These are phyloP conservation scores for Sordariomycetes sp. DNA, from an alignment of 2,329 filamentous ascomycete species.

Conservation along the genomic window DNA sequence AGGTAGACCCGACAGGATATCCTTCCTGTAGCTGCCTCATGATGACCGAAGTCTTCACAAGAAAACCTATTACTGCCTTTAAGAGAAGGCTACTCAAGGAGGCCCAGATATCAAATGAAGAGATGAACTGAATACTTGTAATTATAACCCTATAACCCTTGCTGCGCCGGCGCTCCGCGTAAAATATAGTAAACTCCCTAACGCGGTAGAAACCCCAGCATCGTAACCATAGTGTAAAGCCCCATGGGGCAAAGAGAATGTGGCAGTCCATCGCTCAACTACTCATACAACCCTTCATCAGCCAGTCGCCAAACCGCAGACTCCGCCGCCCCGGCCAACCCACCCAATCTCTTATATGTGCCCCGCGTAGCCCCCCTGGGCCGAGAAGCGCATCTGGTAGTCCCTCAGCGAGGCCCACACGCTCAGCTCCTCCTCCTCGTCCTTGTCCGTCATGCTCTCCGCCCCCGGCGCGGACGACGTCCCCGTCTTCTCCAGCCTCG, in stretches of 20 bases:
- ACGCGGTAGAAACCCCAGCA: too few relatives aligned
- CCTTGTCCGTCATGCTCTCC: constrained; percentile 36
- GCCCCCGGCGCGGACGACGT: constrained; percentile 19
- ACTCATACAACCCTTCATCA: neutral
- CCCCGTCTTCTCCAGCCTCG: constrained; percentile 59
- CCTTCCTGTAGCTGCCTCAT: neutral
- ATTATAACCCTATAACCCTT: too few relatives aligned
- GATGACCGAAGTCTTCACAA: too few relatives aligned
- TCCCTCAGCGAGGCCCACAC: constrained; percentile 73
- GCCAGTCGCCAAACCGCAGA: too few relatives aligned
- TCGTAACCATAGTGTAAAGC: too few relatives aligned
- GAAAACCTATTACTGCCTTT: too few relatives aligned
- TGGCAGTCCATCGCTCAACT: neutral
- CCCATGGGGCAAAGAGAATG: too few relatives aligned
- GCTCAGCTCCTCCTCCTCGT: constrained; percentile 66
- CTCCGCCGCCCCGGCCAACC: neutral
- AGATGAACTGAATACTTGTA: too few relatives aligned
- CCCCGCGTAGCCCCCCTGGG: constrained; percentile 45
- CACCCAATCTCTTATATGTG: neutral
- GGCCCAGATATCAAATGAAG: too few relatives aligned
- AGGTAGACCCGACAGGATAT: neutral
- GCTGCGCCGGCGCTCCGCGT: too few relatives aligned
- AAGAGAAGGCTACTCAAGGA: too few relatives aligned
- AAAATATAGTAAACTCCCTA: too few relatives aligned
- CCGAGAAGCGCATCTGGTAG: constrained; percentile 63